Base-by-base conservation (phyloP, 1,139 yeast species). In the Blastobotrys capitulatus region DNA sequence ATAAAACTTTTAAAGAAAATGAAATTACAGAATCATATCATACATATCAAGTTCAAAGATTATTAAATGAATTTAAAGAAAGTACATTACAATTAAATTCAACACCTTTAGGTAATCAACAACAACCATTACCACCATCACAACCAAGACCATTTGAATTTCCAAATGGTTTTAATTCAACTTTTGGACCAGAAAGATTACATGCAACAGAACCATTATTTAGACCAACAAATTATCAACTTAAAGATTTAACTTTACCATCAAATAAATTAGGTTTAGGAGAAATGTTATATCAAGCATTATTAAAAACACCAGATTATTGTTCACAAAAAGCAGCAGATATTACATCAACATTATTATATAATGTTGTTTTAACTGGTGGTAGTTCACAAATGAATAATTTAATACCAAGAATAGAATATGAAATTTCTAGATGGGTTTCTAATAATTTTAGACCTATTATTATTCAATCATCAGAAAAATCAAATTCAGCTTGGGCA, bases 331-430 rank as follows among this genome's bases (percentile, higher is more conserved):
- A 42, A 15, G 45, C 45, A 3, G 34, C 47, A 2, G 47, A 48
- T n/a, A 37, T 41, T 15, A 47, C 50, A 9, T 37, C 52, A 16
- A 82, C 86, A 38, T 74, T 90, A 39, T 90, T 96, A 1, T 88
- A 86, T 65, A 92, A 92, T 63, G 84, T 92, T 48, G 84, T 92
- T 29, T 75, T 92, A 27, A 88, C 96, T 0, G 98, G 98, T 13
- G 94, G 97, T 1, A 76, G 86, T 0, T 80, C 96, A 8, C 74
- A 87, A 53, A 75, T 90, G 31, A 90, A 95, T 2, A 96, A 95
- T 18, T 70, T 94, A 48, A 82, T 87, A 15, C 92, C 86, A 58
- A 75, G 97, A 56, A 68, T 92, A 48, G 81, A 83, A 64, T 69
- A 77, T 50, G 98, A 92, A 60, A 72, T 92, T 55, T 76, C 81